Conservation (phyloP, 768 basidiomycete genomes). For the Trichaptum fuscoviolaceum region DNA sequence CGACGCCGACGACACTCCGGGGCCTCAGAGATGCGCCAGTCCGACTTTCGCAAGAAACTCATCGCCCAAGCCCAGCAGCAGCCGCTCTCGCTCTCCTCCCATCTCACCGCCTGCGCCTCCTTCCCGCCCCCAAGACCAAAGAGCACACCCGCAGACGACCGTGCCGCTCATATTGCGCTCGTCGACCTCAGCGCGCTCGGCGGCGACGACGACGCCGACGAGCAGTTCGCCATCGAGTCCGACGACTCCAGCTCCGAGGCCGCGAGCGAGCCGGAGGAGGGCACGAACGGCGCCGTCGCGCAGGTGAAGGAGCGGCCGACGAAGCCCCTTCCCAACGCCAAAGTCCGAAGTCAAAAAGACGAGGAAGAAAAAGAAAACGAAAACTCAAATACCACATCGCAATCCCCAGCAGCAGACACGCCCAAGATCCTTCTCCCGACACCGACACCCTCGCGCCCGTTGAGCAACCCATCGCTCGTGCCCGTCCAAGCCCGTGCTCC, state of each 20-base stretch:
- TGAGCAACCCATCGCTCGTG: slow-evolving; percentile 69
- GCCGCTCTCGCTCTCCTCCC: slow-evolving; percentile 23
- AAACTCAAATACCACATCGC: neutral
- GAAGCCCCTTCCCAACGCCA: slow-evolving; percentile 53
- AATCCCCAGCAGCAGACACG: slow-evolving; percentile 36
- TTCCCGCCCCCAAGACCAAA: slow-evolving; percentile 64
- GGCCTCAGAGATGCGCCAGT: slow-evolving; percentile 23
- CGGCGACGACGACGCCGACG: slow-evolving; percentile 20
- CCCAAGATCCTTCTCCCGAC: slow-evolving; percentile 4
- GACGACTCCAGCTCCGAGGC: slow-evolving; percentile 19
- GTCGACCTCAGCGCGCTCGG: slow-evolving; percentile 33
- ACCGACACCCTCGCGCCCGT: slow-evolving; percentile 18
- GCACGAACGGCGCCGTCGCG: slow-evolving; percentile 8
- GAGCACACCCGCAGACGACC: slow-evolving; percentile 62
- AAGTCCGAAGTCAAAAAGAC: slow-evolving; percentile 48
- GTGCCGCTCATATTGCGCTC: slow-evolving; percentile 43
- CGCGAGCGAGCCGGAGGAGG: neutral
- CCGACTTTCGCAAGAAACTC: slow-evolving; percentile 15
- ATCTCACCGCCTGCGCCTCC: slow-evolving; percentile 18
- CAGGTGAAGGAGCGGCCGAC: slow-evolving; percentile 46
- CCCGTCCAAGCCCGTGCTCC: slow-evolving; percentile 79
- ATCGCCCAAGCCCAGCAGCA: slow-evolving; percentile 24
- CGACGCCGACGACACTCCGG: slow-evolving; percentile 65
- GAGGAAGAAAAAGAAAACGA: slow-evolving; percentile 19
- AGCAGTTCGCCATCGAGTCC: slow-evolving; percentile 28